A percentile compares a stretch with the other conserved stretches of the same genome.
Evolutionary conservation across 2,329 filamentous ascomycete species (phyloP).

Genomic region (Alternaria longipes): DNA sequence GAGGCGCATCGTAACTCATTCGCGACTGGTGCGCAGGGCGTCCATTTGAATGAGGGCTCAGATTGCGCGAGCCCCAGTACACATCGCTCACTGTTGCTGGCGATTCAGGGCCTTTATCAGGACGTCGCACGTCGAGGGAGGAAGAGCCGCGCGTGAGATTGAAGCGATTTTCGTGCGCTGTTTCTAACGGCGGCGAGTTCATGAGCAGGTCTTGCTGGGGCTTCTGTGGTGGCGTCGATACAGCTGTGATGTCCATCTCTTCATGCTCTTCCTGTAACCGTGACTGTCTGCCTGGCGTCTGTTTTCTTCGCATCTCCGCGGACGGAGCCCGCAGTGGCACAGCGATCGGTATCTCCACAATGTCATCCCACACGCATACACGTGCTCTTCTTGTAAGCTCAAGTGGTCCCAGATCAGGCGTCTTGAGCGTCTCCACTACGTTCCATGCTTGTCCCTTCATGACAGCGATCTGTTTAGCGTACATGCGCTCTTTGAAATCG

Average conservation of each 20-base stretch:
- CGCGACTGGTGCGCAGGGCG: constrained; percentile 46
- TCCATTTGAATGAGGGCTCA: constrained; percentile 24
- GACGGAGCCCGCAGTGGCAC: constrained; percentile 88
- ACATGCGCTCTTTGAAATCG: constrained; percentile 99
- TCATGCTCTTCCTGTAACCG: constrained; percentile 67
- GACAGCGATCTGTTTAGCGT: constrained; percentile 95
- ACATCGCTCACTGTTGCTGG: constrained; percentile 49
- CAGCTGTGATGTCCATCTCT: constrained; percentile 87
- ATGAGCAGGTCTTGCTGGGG: constrained; percentile 74
- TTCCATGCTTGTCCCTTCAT: constrained; percentile 99
- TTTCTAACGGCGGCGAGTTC: constrained; percentile 62
- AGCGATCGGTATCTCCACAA: constrained; percentile 94
- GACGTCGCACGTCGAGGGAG: constrained; percentile 50
- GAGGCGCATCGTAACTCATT: constrained; percentile 55
- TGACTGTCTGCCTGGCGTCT: constrained; percentile 51
- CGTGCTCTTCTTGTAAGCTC: constrained; percentile 89
- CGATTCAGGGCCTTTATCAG: constrained; percentile 36
- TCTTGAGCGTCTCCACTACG: constrained; percentile 96
- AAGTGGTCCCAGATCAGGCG: constrained; percentile 87
- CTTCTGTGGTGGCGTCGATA: constrained; percentile 64
- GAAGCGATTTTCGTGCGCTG: constrained; percentile 55
- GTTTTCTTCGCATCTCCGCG: constrained; percentile 79
- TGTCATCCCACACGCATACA: constrained; percentile 97
- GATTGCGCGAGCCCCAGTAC: constrained; percentile 36
- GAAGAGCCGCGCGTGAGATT: constrained; percentile 59